Conservation (phyloP, 345 rosid species). For the Euclidium syriacum region DNA sequence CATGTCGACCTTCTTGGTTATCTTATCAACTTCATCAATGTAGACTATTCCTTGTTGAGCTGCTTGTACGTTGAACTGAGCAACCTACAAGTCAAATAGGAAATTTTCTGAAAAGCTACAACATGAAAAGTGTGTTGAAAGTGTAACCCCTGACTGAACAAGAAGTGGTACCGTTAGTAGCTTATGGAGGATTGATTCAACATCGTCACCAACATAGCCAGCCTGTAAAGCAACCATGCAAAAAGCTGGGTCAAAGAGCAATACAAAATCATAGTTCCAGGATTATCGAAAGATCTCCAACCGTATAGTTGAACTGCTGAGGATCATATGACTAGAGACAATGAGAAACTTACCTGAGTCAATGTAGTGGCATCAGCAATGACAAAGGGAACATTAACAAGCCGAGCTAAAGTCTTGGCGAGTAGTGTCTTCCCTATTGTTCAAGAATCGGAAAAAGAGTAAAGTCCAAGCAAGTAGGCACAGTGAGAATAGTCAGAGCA, state of each 20-base stretch:
- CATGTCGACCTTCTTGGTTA: slow-evolving; percentile 74
- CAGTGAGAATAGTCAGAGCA: not conserved
- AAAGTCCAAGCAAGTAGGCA: not conserved
- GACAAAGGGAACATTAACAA: slow-evolving; percentile 81
- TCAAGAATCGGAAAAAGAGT: not conserved
- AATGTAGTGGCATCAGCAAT: slow-evolving; percentile 84
- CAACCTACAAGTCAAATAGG: slow-evolving; percentile 42
- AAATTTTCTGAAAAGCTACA: not conserved
- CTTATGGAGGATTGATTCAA: slow-evolving; percentile 88
- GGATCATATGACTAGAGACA: not conserved
- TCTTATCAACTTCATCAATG: slow-evolving; percentile 97
- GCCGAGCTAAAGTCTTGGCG: slow-evolving; percentile 77
- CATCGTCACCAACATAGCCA: slow-evolving; percentile 97
- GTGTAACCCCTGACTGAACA: not conserved
- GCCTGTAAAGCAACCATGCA: slow-evolving; percentile 49
- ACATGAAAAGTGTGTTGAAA: not conserved
- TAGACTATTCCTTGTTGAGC: slow-evolving; percentile 96
- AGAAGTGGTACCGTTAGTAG: slow-evolving; percentile 55
- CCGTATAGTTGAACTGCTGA: not conserved
- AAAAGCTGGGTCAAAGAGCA: slow-evolving; percentile 1
- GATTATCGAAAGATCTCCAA: not conserved
- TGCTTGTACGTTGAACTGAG: slow-evolving; percentile 91
- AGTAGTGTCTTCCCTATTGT: slow-evolving; percentile 75
- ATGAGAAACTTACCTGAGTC: slow-evolving; percentile 56
- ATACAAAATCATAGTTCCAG: not conserved